Percentiles rank a stretch among this genome's conserved stretches.
Conservation (phyloP, 2,329 filamentous ascomycete genomes). For the Aspergillus latus region DNA sequence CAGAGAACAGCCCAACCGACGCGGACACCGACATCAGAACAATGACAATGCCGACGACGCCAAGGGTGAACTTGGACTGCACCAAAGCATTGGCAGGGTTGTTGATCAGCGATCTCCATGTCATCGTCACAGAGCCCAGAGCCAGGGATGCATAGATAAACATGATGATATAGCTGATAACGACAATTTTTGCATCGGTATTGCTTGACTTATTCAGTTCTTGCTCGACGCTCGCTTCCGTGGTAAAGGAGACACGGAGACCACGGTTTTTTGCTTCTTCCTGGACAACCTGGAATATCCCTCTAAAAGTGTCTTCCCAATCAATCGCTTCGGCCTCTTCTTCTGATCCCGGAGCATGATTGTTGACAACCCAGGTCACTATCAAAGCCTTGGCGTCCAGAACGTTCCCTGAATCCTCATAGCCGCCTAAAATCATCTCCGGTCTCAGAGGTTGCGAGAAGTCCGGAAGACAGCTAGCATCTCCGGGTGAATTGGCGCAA, state of each 20-base stretch:
- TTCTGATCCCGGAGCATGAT: constrained; percentile 71
- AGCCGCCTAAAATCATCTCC: constrained; percentile 82
- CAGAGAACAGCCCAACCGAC: constrained; percentile 92
- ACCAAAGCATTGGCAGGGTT: constrained; percentile 85
- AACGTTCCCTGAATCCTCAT: constrained; percentile 62
- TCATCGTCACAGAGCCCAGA: constrained; percentile 81
- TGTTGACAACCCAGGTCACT: constrained; percentile 92
- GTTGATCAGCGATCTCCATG: constrained; percentile 70
- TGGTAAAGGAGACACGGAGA: constrained; percentile 87
- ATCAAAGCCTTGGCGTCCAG: constrained; percentile 77
- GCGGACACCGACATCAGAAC: constrained; percentile 97
- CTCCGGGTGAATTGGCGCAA: constrained; percentile 76
- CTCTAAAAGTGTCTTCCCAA: constrained; percentile 79
- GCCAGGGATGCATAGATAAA: constrained; percentile 95
- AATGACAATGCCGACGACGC: constrained; percentile 91
- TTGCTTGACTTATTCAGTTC: constrained; percentile 98
- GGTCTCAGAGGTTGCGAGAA: constrained; percentile 88
- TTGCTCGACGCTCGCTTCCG: constrained; percentile 90
- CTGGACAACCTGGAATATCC: constrained; percentile 73
- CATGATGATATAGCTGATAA: constrained; percentile 98
- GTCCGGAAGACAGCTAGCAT: constrained; percentile 71
- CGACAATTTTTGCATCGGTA: constrained; percentile 93
- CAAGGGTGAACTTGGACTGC: constrained; percentile 94
- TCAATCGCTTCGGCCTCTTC: constrained; percentile 75
- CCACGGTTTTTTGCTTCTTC: constrained; percentile 74